A percentile compares a stretch with the other conserved stretches of the same genome.
These are phyloP conservation scores for Alternaria incomplexa DNA, from an alignment of 2,329 filamentous ascomycete species.

Conservation along the genomic window DNA sequence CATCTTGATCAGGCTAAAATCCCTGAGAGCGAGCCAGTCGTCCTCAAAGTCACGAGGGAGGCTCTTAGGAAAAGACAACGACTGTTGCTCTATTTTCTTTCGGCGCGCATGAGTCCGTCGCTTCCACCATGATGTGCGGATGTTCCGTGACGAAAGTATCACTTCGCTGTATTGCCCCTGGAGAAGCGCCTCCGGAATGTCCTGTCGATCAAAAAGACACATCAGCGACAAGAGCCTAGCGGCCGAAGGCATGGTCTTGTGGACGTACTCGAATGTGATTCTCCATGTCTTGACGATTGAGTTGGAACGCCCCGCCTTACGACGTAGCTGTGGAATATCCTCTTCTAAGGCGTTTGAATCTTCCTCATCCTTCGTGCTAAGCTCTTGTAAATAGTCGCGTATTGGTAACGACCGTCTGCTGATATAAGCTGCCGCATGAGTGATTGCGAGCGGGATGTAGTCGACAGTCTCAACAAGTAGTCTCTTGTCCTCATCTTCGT, in stretches of 20 bases:
- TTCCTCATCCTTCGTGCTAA: background rate
- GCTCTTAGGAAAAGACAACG: background rate
- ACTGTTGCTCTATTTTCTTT: background rate
- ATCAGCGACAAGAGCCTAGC: slow-evolving; percentile 52
- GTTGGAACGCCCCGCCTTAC: slow-evolving; percentile 23
- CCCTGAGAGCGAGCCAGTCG: background rate
- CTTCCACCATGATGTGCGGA: background rate
- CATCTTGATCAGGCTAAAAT: background rate
- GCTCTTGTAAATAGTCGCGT: slow-evolving; percentile 31
- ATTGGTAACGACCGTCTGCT: slow-evolving; percentile 18
- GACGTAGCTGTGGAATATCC: slow-evolving; percentile 14
- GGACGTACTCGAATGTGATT: slow-evolving; percentile 14
- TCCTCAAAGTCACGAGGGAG: background rate
- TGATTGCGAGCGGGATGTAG: background rate
- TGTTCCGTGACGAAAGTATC: background rate
- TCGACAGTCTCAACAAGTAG: slow-evolving; percentile 25
- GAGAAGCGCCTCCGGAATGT: slow-evolving; percentile 31
- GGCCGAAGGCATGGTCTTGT: slow-evolving; percentile 30
- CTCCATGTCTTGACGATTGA: slow-evolving; percentile 48
- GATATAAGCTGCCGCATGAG: background rate
- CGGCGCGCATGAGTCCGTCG: background rate
- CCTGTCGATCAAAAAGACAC: slow-evolving; percentile 22
- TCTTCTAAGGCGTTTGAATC: background rate
- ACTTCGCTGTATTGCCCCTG: slow-evolving; percentile 11
- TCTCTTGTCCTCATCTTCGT: background rate